Evolutionary conservation across 352 stramenopile species (phyloP), one percentile per base, ranked within the genome.

Genomic region (Globisporangium apiculatum): DNA sequence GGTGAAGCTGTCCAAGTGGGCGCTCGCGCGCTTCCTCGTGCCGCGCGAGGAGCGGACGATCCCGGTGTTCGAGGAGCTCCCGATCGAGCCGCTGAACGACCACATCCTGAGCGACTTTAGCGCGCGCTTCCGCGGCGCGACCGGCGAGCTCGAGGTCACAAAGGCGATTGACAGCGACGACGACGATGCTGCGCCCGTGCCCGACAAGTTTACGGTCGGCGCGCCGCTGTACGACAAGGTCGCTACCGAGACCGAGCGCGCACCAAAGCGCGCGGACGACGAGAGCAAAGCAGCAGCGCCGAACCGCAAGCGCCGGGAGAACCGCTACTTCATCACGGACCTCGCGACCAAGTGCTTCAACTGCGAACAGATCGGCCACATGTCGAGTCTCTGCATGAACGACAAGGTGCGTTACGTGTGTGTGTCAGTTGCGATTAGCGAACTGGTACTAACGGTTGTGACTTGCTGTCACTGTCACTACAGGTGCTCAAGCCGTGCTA

Each of bases 321-420:
- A 73, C 55, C 74, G 83, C 48, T 94, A 94, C 47, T 94, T 94
- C 52, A 54, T 87, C 59, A 91, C 80, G 11, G 83, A 94, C 50
- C 64, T 94, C 50, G 73, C 81, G 48, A 91, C 74, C 57, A 94
- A 94, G 64, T 94, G 83, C 64, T 94, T 79, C 65, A 88, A 91
- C 61, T 94, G 83, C 57, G 81, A 79, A 35, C 67, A 94, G 55
- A 75, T 91, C 9, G 83, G 83, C 11, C 83, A 94, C 64, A 83
- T 89, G 67, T 76, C 81, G 36, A 77, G 56, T n/a, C 61, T 87
- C 47, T 94, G 83, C 66, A 75, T 81, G 54, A 94, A 94, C 61
- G 71, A 87, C 61, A 75, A 69, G 51, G 71, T 79, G 35, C 40
- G 62, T 36, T 31, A 31, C 24, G 3, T 31, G 24, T 31, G 6